phyloP scores from a whole-genome alignment of 2,329 filamentous ascomycete genomes.

The Verticillium isaacii region DNA sequence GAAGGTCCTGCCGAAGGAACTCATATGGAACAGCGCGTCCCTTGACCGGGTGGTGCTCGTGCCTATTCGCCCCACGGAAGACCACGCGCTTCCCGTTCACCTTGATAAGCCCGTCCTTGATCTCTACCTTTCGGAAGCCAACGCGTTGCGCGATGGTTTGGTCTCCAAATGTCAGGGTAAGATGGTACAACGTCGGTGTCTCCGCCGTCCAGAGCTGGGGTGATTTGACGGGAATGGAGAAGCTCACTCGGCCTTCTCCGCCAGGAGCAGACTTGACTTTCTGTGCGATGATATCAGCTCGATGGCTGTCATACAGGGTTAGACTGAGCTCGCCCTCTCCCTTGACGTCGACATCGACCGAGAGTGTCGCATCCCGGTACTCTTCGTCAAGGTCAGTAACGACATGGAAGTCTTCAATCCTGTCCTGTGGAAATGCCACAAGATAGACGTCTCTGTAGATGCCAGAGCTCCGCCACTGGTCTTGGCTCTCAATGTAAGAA shows the following conservation, averaged over 20 bases:
- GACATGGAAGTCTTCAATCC: slow-evolving; percentile 53
- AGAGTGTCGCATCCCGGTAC: slow-evolving; percentile 47
- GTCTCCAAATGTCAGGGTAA: slow-evolving; percentile 31
- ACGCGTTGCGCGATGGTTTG: slow-evolving; percentile 46
- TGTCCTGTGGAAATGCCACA: slow-evolving; percentile 50
- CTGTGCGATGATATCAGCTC: background rate
- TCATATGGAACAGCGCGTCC: slow-evolving; percentile 59
- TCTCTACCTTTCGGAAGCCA: slow-evolving; percentile 59
- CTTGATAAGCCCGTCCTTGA: slow-evolving; percentile 55
- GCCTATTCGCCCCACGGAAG: slow-evolving; percentile 64
- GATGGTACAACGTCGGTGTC: slow-evolving; percentile 56
- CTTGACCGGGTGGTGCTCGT: slow-evolving; percentile 62
- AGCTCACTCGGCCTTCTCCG: too few species aligned
- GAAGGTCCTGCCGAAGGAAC: slow-evolving; percentile 55
- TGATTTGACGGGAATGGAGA: slow-evolving; percentile 27
- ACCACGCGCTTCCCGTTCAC: slow-evolving; percentile 63
- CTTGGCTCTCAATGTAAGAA: slow-evolving; percentile 67
- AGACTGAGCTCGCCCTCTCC: slow-evolving; percentile 18
- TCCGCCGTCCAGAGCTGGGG: slow-evolving; percentile 67
- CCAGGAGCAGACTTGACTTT: too few species aligned
- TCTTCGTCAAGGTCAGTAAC: slow-evolving; percentile 50
- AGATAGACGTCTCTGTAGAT: slow-evolving; percentile 69
- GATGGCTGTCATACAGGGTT: slow-evolving; percentile 26
- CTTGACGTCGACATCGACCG: slow-evolving; percentile 36
- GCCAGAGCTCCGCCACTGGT: slow-evolving; percentile 64